Percentiles rank a stretch among this genome's conserved stretches.
Conservation (phyloP, 345 rosid genomes). For the Psidium friedrichsthalianum region DNA sequence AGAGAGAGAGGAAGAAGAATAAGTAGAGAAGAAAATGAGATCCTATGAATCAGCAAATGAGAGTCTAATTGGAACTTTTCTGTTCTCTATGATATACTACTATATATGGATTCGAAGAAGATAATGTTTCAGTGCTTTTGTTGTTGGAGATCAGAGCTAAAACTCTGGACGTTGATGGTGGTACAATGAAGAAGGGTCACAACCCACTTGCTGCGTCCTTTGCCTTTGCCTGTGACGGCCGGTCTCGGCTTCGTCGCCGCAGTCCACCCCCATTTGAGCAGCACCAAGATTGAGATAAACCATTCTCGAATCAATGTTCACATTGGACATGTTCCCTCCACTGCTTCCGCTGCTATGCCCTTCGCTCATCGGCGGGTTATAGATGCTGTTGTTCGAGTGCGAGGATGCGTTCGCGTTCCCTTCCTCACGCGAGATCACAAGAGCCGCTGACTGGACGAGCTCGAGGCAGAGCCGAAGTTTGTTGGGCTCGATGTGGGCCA, state of each 20-base stretch:
- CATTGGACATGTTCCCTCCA: slow-evolving; percentile 13
- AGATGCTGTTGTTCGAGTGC: slow-evolving; percentile 22
- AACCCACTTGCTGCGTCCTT: not conserved
- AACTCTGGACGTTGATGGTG: slow-evolving; percentile 56
- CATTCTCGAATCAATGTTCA: slow-evolving; percentile 75
- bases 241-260: slow-evolving; percentile 37
- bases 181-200: slow-evolving; percentile 46
- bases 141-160: slow-evolving; percentile 17
- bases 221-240: slow-evolving; percentile 26
- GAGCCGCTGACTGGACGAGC: slow-evolving; percentile 96
- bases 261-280: slow-evolving; percentile 57
- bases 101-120: not conserved
- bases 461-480: slow-evolving; percentile 93
- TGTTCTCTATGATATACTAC: not conserved
- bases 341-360: slow-evolving; percentile 55
- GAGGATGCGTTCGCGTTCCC: slow-evolving; percentile 39
- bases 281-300: slow-evolving; percentile 93
- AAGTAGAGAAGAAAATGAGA: not conserved
- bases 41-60: not conserved
- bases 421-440: slow-evolving; percentile 96
- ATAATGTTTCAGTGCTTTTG: not conserved
- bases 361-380: slow-evolving; percentile 50
- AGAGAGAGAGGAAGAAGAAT: not conserved
- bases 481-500: slow-evolving; percentile 89
- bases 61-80: not conserved